Evolutionary conservation across 805 yeast species (phyloP), one percentile per base, ranked within the genome.

Genomic region (Kuraishia molischiana): DNA sequence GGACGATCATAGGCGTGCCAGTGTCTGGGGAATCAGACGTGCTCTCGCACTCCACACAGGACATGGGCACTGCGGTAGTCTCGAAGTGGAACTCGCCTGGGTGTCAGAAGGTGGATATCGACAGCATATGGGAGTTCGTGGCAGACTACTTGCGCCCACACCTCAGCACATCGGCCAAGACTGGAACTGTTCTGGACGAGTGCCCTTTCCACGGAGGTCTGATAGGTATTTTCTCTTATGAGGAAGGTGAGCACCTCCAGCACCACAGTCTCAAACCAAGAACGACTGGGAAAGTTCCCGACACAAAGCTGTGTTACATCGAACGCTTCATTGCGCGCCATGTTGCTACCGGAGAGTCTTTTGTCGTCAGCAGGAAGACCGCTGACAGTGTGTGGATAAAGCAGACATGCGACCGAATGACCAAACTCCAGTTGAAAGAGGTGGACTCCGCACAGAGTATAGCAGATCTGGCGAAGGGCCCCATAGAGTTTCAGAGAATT

Each of bases 161-260:
- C 6, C 5, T 28, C 8, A 14, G 8, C 6, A 14, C 6, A 11
- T 28, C 17, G 6, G 17, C 13, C 17, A 5, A 8, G 6, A 28
- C 31, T 38, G 46, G 43, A 1, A 34, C 46, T 0, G 48, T 69
- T n/a, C 42, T 50, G 14, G 35, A 62, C 5, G 58, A 61, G 0
- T 60, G 85, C 15, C 95, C 95, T 1, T 92, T 92, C 49, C 62
- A 77, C 40, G 97, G 98, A n/a, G 99, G 99, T 0, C 66, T 85
- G 24, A 64, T 89, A 38, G 99, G 99, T 4, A 65, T 81, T 31
- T 56, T 92, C 9, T 81, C 95, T 0, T 92, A 92, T 53, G 98
- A 90, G 54, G 90, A 84, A 59, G 95, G 95, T 1, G 70, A 71
- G 19, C 67, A 66, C 41, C 46, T 72, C 6, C 41, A 54, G 2